phyloP scores from a whole-genome alignment of 345 rosid genomes.

The Isatis tinctoria region DNA sequence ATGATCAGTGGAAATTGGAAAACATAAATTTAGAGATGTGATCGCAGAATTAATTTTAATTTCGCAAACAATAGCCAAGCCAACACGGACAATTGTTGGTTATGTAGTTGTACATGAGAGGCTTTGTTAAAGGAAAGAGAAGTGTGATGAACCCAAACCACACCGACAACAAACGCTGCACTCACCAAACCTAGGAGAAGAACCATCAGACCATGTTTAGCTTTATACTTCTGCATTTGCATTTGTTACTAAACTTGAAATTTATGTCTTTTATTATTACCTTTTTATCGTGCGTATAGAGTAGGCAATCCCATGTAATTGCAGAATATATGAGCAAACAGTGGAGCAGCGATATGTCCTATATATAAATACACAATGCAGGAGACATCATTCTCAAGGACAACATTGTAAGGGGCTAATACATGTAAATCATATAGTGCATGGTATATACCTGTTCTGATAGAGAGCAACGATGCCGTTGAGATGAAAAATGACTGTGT shows the following conservation, averaged over 20 bases:
- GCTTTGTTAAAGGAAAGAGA: conserved; percentile 64
- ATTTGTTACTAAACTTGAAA: neutral
- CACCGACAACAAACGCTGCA: conserved; percentile 55
- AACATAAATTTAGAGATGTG: neutral
- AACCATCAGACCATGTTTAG: conserved; percentile 11
- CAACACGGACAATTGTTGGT: conserved; percentile 64
- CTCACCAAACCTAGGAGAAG: conserved; percentile 53
- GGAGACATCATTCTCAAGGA: neutral
- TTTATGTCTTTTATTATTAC: conserved; percentile 25
- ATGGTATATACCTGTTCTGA: conserved; percentile 63
- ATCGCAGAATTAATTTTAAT: conserved; percentile 26
- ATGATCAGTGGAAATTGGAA: neutral
- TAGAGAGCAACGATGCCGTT: conserved; percentile 86
- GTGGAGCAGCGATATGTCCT: conserved; percentile 74
- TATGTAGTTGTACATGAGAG: conserved; percentile 53
- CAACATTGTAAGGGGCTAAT: neutral
- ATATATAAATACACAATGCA: conserved; percentile 32
- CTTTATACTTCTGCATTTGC: neutral
- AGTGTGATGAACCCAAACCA: conserved; percentile 45
- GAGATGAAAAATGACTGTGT: conserved; percentile 81
- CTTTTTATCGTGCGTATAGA: conserved; percentile 52
- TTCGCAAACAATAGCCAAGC: conserved; percentile 80
- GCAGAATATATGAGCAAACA: conserved; percentile 80
- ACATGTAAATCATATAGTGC: neutral
- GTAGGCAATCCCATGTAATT: conserved; percentile 90